These are phyloP conservation scores for Heliamphora exappendiculata DNA, from an alignment of 148 eudicot species.

Conservation along the genomic window DNA sequence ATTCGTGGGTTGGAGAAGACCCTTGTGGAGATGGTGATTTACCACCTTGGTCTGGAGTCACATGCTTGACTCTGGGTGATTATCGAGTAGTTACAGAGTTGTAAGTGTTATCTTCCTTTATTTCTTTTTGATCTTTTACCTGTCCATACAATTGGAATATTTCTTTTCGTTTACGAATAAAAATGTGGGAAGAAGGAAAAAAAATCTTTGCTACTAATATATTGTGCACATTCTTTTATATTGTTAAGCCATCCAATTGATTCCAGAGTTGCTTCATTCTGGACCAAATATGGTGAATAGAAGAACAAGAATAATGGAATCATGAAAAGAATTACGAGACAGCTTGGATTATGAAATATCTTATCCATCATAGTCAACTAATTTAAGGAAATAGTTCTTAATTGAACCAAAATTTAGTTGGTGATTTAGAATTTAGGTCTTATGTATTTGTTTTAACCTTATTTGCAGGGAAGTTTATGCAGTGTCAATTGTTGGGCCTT, in stretches of 20 bases:
- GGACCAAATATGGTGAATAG: background rate
- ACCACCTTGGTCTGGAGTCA: slow-evolving; percentile 95
- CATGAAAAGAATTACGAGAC: background rate
- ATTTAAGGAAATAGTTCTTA: background rate
- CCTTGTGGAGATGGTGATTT: slow-evolving; percentile 98
- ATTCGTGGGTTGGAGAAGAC: slow-evolving; percentile 98
- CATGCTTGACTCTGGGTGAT: slow-evolving; percentile 58
- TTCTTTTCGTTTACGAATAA: background rate
- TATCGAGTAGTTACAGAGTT: slow-evolving; percentile 63
- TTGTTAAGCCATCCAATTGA: background rate
- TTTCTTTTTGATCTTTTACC: background rate
- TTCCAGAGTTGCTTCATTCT: background rate
- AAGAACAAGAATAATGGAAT: background rate
- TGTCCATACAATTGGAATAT: background rate
- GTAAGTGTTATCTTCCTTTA: slow-evolving; percentile 24
- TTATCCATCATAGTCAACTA: background rate
- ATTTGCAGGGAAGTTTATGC: slow-evolving; percentile 90
- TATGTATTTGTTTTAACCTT: background rate
- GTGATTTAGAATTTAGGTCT: background rate
- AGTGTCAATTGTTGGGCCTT: slow-evolving; percentile 95
- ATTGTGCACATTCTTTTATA: background rate
- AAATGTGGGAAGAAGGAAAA: background rate
- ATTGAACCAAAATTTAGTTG: background rate
- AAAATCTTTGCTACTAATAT: background rate
- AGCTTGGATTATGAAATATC: background rate